Evolutionary conservation across 352 stramenopile species (phyloP).

Genomic region (Phytophthora sojae): DNA sequence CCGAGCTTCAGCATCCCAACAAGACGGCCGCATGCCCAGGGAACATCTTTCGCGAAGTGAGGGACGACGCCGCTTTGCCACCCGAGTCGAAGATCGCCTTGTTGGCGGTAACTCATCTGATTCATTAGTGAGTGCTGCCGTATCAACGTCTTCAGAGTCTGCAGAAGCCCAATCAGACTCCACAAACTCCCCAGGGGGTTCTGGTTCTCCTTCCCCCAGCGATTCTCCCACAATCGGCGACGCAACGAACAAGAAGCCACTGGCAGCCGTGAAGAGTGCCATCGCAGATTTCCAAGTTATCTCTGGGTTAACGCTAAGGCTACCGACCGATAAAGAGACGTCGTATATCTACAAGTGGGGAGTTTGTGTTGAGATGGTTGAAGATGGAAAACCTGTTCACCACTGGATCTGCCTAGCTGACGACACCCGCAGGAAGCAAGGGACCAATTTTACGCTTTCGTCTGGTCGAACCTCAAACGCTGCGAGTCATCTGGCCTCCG

Average conservation of each 20-base stretch:
- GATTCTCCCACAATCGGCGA: too few species aligned
- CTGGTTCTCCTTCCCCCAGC: too few species aligned
- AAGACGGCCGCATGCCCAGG: too few species aligned
- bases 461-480: not conserved
- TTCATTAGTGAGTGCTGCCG: too few species aligned
- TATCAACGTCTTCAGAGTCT: too few species aligned
- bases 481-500: not conserved
- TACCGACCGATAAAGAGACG: constrained; percentile 1
- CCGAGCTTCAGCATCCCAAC: too few species aligned
- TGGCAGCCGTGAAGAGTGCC: not conserved
- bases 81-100: too few species aligned
- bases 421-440: not conserved
- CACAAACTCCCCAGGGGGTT: too few species aligned
- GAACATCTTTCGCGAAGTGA: too few species aligned
- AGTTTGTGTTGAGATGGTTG: constrained; percentile 1
- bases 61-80: too few species aligned
- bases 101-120: too few species aligned
- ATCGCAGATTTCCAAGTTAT: not conserved
- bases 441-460: constrained; percentile 1
- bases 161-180: too few species aligned
- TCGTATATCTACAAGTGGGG: constrained; percentile 7
- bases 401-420: constrained; percentile 2
- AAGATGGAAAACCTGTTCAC: not conserved
- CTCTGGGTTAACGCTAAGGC: not conserved
- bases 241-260: not conserved